These are phyloP conservation scores for Talaromyces sp. DNA, from an alignment of 2,329 filamentous ascomycete species.

Conservation along the genomic window DNA sequence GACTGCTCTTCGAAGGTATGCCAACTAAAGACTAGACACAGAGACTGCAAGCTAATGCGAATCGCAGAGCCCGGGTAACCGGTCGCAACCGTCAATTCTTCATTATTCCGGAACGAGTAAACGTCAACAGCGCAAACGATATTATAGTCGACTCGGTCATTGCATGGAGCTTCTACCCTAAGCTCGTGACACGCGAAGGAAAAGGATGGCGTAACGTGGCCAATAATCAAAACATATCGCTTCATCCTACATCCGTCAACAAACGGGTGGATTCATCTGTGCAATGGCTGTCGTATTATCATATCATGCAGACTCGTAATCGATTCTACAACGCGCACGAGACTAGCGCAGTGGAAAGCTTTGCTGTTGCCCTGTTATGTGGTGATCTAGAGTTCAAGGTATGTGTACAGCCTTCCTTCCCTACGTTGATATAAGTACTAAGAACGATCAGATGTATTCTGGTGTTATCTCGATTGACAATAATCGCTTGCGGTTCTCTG, in stretches of 20 bases:
- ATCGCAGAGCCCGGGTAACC: constrained; percentile 56
- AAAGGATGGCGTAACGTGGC: constrained; percentile 88
- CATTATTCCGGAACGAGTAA: constrained; percentile 70
- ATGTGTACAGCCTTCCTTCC: constrained; percentile 28
- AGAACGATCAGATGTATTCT: constrained; percentile 64
- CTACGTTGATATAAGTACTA: background rate
- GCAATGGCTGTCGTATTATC: constrained; percentile 89
- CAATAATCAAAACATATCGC: constrained; percentile 84
- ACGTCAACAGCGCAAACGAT: constrained; percentile 76
- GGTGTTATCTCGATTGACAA: constrained; percentile 84
- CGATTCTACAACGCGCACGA: constrained; percentile 82
- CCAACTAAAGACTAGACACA: background rate
- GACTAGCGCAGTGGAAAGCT: constrained; percentile 74
- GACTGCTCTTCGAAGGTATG: constrained; percentile 60
- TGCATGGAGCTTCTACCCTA: constrained; percentile 93
- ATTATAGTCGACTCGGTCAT: constrained; percentile 75
- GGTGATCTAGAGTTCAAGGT: constrained; percentile 86
- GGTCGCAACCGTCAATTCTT: constrained; percentile 73
- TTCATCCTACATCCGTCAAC: constrained; percentile 88
- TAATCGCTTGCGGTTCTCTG: constrained; percentile 77
- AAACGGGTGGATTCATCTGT: constrained; percentile 56
- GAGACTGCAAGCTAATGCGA: background rate
- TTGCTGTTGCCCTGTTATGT: constrained; percentile 78
- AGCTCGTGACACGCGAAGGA: constrained; percentile 76
- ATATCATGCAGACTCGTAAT: constrained; percentile 90